phyloP scores from a whole-genome alignment of 2,329 filamentous ascomycete species.

The Teratosphaeria viscida region DNA sequence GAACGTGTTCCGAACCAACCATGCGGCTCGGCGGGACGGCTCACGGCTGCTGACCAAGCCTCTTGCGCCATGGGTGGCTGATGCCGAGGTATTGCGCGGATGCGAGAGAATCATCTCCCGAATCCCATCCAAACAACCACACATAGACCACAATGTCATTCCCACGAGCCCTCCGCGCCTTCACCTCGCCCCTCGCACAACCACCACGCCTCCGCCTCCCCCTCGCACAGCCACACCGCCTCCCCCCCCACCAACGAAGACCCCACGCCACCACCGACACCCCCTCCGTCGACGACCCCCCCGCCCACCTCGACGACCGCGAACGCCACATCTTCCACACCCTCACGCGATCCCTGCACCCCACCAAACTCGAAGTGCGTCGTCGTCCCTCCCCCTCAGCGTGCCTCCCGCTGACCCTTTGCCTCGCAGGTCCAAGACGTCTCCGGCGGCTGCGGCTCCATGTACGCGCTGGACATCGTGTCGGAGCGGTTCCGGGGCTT shows the following conservation, averaged over 20 bases:
- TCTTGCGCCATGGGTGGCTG: not conserved
- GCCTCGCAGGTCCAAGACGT: constrained; percentile 58
- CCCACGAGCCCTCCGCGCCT: not conserved
- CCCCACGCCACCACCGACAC: not conserved
- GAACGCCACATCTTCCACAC: constrained; percentile 40
- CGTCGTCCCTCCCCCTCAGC: constrained; percentile 2
- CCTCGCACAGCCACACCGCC: not conserved
- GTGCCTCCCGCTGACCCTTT: not conserved
- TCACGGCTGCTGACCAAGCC: not conserved
- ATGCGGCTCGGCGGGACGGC: not conserved
- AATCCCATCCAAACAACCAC: not conserved
- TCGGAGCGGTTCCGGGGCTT: constrained; percentile 61
- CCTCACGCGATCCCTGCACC: constrained; percentile 32
- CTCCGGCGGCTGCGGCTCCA: constrained; percentile 73
- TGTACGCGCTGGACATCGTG: constrained; percentile 75
- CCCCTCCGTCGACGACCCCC: constrained; percentile 24
- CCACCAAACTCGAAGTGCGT: constrained; percentile 37
- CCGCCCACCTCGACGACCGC: constrained; percentile 37
- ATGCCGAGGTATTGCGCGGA: not conserved
- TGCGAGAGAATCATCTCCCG: no score
- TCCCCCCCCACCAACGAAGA: not conserved
- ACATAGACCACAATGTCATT: not conserved
- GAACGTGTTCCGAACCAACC: not conserved
- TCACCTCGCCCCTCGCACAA: not conserved
- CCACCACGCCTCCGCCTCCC: not conserved